Evolutionary conservation across 805 yeast species (phyloP), one percentile per base, ranked within the genome.

Genomic region (Yamadazyma laniorum): DNA sequence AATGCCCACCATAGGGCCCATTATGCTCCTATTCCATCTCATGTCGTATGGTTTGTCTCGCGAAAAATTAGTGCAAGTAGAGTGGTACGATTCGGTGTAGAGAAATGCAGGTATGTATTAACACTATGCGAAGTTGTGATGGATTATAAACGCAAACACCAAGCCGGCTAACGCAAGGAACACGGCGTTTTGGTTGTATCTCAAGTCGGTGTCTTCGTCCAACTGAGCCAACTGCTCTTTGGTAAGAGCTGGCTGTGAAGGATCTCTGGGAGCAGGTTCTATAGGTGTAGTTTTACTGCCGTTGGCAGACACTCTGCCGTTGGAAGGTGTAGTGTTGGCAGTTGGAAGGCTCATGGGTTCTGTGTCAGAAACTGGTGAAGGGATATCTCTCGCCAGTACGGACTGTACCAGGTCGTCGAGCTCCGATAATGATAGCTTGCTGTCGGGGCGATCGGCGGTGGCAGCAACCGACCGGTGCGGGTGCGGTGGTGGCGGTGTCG

Each of bases 171-270:
- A 21, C 3, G 33, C 32, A 27, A 37, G 28, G 17, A 37, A 32
- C 5, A 27, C 19, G 13, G 32, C 21, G 21, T 32, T 37, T 23
- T 37, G 40, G 28, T 32, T 25, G 11, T 37, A 37, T 7, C 36
- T 26, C 12, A 37, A 33, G 25, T 37, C 40, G 15, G 39, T 35
- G 13, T 29, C 39, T 18, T 35, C 39, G 18, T 35, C 39, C 17
- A 25, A n/a, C 3, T 28, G 36, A 13, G 29, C 11, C 11, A 34
- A 13, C 9, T 21, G 6, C 9, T 7, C 23, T 7, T 6, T 6
- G 9, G 23, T 7, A 7, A 21, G 9, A 9, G 6, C 9, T 9
- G 23, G 9, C 9, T 9, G 9, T 21, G 23, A 21, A 21, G 23
- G 23, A 7, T 6, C 6, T 7, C 9, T 21, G 6, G 6, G 23